These are phyloP conservation scores for Omphalotus guepiniiformis DNA, from an alignment of 768 basidiomycete species.

Conservation along the genomic window DNA sequence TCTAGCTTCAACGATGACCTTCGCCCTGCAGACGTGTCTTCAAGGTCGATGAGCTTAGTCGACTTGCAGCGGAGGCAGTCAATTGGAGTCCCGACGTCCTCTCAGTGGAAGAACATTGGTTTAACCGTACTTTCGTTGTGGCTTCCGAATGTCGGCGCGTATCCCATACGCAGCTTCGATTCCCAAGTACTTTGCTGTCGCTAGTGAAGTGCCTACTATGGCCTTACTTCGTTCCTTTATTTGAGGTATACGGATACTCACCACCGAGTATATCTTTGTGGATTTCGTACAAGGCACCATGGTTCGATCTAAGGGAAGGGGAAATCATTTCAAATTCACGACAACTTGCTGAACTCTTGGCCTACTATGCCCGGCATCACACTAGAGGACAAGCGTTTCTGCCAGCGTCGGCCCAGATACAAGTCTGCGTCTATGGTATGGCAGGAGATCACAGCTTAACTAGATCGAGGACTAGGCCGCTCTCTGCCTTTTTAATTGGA, in stretches of 20 bases:
- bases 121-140: slow-evolving; percentile 38
- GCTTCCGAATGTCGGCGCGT: slow-evolving; percentile 35
- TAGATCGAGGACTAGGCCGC: slow-evolving; percentile 44
- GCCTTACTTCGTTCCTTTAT: slow-evolving; percentile 33
- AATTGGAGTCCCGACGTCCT: slow-evolving; percentile 32
- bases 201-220: slow-evolving; percentile 47
- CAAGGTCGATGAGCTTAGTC: slow-evolving; percentile 36
- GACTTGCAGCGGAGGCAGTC: slow-evolving; percentile 42
- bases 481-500: slow-evolving; percentile 29
- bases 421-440: slow-evolving; percentile 42
- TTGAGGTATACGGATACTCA: slow-evolving; percentile 40
- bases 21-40: slow-evolving; percentile 41
- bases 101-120: slow-evolving; percentile 42
- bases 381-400: slow-evolving; percentile 37
- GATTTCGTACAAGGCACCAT: slow-evolving; percentile 37
- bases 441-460: slow-evolving; percentile 42
- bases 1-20: slow-evolving; percentile 38
- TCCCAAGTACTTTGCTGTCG: slow-evolving; percentile 34
- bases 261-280: slow-evolving; percentile 45
- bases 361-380: slow-evolving; percentile 30
- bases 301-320: slow-evolving; percentile 30
- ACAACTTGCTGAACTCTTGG: slow-evolving; percentile 45
- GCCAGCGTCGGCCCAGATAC: slow-evolving; percentile 44
- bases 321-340: slow-evolving; percentile 38
- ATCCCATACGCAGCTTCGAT: slow-evolving; percentile 34